These are phyloP conservation scores for Globisporangium nunn DNA, from an alignment of 352 stramenopile genomes.

Conservation along the genomic window DNA sequence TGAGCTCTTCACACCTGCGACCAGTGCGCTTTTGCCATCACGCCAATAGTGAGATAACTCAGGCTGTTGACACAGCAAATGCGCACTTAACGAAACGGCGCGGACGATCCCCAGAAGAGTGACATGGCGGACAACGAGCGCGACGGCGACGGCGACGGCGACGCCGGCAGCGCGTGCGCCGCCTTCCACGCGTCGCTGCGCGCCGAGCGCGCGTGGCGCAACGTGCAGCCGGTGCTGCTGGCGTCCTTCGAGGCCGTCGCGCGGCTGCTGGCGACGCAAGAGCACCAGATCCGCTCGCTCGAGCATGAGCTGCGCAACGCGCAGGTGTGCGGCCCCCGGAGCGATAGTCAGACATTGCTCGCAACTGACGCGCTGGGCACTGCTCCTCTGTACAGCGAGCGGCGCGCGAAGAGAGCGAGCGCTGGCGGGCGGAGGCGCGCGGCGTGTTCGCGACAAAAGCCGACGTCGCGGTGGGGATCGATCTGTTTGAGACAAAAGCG, in stretches of 20 bases:
- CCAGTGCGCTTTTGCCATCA: background rate
- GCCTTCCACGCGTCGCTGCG: slow-evolving; percentile 20
- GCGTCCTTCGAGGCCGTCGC: slow-evolving; percentile 32
- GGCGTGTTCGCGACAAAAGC: background rate
- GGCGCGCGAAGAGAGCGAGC: background rate
- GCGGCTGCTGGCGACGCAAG: slow-evolving; percentile 31
- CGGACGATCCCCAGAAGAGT: background rate
- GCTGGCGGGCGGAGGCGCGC: background rate
- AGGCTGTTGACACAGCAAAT: no score
- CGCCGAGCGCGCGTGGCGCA: slow-evolving; percentile 49
- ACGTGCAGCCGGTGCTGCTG: slow-evolving; percentile 48
- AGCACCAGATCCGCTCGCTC: slow-evolving; percentile 14
- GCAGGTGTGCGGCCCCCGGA: background rate
- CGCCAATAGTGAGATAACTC: no score
- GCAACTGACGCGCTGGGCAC: no score
- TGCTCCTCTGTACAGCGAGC: background rate
- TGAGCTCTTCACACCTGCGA: background rate
- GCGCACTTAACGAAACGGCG: background rate
- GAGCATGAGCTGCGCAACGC: slow-evolving; percentile 5
- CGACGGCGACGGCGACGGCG: no score
- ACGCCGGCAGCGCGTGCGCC: background rate
- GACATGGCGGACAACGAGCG: background rate
- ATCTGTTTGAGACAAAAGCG: background rate
- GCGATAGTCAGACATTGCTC: no score
- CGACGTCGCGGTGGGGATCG: background rate